These are phyloP conservation scores for Globisporangium parvum DNA, from an alignment of 352 stramenopile species.

Conservation along the genomic window DNA sequence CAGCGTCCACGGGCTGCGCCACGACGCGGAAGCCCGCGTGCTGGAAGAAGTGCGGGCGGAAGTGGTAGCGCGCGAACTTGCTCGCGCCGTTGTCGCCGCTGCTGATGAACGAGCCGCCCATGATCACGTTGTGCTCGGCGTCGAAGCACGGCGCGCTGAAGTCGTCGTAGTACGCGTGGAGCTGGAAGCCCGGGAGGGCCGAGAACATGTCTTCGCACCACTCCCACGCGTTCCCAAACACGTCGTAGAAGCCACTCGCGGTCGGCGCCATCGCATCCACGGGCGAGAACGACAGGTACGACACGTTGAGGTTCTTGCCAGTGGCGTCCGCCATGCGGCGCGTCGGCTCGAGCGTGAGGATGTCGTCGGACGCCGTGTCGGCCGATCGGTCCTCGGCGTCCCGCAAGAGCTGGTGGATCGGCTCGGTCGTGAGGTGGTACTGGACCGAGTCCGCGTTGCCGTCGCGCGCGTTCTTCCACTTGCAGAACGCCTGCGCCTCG, in stretches of 20 bases:
- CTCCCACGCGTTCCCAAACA: conserved; percentile 95
- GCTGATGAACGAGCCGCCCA: conserved; percentile 94
- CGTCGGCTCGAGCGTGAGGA: conserved; percentile 54
- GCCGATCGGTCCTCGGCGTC: conserved; percentile 44
- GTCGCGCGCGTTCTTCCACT: conserved; percentile 76
- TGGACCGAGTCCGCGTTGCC: conserved; percentile 56
- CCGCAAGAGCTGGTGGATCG: conserved; percentile 90
- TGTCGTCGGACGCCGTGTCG: conserved; percentile 55
- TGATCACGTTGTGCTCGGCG: conserved; percentile 95
- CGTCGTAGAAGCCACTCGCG: conserved; percentile 86
- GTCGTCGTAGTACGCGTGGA: conserved; percentile 94
- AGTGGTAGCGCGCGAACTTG: conserved; percentile 95
- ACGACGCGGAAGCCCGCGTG: conserved; percentile 95
- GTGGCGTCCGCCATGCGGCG: conserved; percentile 27
- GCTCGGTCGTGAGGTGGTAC: conserved; percentile 90
- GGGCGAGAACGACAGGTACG: conserved; percentile 87
- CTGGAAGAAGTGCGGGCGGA: conserved; percentile 96
- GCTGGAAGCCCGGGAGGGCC: conserved; percentile 88
- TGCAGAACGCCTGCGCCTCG: conserved; percentile 91
- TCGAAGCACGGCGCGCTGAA: conserved; percentile 98
- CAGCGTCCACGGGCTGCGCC: conserved; percentile 66
- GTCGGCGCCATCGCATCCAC: conserved; percentile 79
- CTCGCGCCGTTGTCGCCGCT: conserved; percentile 92
- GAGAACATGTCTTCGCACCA: conserved; percentile 96
- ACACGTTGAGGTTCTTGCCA: conserved; percentile 91